phyloP scores from a whole-genome alignment of 2,329 filamentous ascomycete species.

The Fusarium odoratissimum region DNA sequence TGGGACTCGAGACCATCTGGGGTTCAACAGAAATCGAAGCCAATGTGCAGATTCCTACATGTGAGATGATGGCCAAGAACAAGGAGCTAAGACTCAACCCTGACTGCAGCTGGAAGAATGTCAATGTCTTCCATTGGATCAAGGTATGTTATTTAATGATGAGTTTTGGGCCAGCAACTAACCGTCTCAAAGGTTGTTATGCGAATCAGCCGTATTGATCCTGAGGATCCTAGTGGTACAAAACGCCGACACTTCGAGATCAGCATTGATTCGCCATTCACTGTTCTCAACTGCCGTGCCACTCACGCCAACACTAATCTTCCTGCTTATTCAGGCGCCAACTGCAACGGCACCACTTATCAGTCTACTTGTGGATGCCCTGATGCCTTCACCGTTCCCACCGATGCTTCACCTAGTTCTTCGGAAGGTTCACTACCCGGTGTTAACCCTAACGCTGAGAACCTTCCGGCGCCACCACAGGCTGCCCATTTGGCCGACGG shows the following conservation, averaged over 20 bases:
- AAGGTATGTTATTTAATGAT: slow-evolving; percentile 70
- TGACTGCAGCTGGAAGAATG: slow-evolving; percentile 93
- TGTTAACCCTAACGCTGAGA: slow-evolving; percentile 50
- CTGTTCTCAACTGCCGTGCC: slow-evolving; percentile 92
- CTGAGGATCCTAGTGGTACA: slow-evolving; percentile 74
- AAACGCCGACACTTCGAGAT: slow-evolving; percentile 94
- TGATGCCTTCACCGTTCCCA: slow-evolving; percentile 60
- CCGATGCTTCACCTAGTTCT: slow-evolving; percentile 76
- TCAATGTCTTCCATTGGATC: slow-evolving; percentile 96
- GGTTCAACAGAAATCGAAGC: slow-evolving; percentile 95
- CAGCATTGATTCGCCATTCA: slow-evolving; percentile 94
- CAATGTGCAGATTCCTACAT: slow-evolving; percentile 91
- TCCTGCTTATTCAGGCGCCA: slow-evolving; percentile 76
- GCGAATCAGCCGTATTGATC: slow-evolving; percentile 86
- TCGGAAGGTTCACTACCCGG: slow-evolving; percentile 62
- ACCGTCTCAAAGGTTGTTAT: slow-evolving; percentile 78
- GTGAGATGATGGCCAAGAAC: slow-evolving; percentile 84
- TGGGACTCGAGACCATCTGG: slow-evolving; percentile 77
- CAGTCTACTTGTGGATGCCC: slow-evolving; percentile 66
- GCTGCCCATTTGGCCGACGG: slow-evolving; percentile 62
- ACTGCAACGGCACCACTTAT: slow-evolving; percentile 58
- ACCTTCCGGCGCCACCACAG: slow-evolving; percentile 63
- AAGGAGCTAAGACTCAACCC: slow-evolving; percentile 76
- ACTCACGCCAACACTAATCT: slow-evolving; percentile 89
- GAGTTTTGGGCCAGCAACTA: neutral